A percentile compares a stretch with the other conserved stretches of the same genome.
phyloP scores from a whole-genome alignment of 305 asterid species.

The Solanum hybrid region DNA sequence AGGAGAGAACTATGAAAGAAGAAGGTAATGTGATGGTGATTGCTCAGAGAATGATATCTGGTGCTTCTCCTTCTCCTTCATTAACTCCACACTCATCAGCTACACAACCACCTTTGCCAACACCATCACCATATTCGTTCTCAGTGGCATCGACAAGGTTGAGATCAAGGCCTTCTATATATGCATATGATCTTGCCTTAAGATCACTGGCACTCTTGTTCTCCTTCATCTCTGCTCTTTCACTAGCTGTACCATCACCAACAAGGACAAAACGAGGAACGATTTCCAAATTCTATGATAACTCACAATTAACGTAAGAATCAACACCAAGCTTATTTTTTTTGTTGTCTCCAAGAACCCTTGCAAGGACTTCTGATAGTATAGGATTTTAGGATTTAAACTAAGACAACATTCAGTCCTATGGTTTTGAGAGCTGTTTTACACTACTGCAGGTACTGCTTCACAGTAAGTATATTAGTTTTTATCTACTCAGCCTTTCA shows the following conservation, averaged over 20 bases:
- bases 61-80: constrained; percentile 32
- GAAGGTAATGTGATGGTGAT: constrained; percentile 2
- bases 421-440: not conserved
- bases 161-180: constrained; percentile 30
- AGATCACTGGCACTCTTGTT: constrained; percentile 29
- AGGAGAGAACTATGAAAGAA: constrained; percentile 11
- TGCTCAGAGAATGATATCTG: constrained; percentile 21
- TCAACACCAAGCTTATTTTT: not conserved
- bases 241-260: constrained; percentile 32
- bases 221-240: constrained; percentile 36
- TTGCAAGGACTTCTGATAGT: not conserved
- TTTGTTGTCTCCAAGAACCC: not conserved
- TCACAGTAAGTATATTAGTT: constrained; percentile 28
- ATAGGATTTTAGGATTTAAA: not conserved
- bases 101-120: constrained; percentile 29
- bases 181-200: constrained; percentile 26
- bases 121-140: constrained; percentile 44
- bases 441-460: constrained; percentile 37
- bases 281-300: constrained; percentile 17
- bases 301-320: constrained; percentile 32
- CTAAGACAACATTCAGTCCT: not conserved
- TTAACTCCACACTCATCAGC: constrained; percentile 14
- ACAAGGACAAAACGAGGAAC: constrained; percentile 1
- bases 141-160: constrained; percentile 37
- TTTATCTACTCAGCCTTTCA: constrained; percentile 42